A percentile compares a stretch with the other conserved stretches of the same genome.
Conservation (phyloP, 305 asterid genomes). For the Solanum hybrid region DNA sequence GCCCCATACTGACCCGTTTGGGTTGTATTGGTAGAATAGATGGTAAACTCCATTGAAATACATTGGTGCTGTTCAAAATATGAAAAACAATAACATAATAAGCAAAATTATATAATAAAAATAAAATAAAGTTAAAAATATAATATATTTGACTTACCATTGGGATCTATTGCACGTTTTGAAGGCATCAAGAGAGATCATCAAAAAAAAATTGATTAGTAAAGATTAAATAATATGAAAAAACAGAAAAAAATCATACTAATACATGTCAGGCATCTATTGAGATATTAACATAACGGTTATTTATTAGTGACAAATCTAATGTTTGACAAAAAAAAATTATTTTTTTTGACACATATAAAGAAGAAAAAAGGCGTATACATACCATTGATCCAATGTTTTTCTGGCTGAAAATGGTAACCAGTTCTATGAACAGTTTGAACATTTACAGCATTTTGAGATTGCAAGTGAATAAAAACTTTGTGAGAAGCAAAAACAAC, state of each 20-base stretch:
- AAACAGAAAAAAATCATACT: neutral
- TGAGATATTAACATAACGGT: neutral
- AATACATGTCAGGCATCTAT: neutral
- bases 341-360: neutral
- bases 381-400: slow-evolving; percentile 34
- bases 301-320: neutral
- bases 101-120: neutral
- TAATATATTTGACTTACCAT: slow-evolving; percentile 5
- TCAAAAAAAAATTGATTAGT: neutral
- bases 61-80: slow-evolving; percentile 17
- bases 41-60: slow-evolving; percentile 24
- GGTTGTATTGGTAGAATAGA: slow-evolving; percentile 28
- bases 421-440: slow-evolving; percentile 10
- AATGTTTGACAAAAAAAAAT: neutral
- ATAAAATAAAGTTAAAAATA: neutral
- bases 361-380: neutral
- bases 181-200: neutral
- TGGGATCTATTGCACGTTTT: slow-evolving; percentile 9
- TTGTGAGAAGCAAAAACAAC: slow-evolving; percentile 25
- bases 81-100: neutral
- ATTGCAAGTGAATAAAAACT: slow-evolving; percentile 12
- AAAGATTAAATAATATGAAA: neutral
- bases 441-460: neutral
- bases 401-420: slow-evolving; percentile 27
- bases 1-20: slow-evolving; percentile 25